Base-by-base conservation (phyloP, 2,329 filamentous ascomycete species). In the Exophiala xenobiotica region DNA sequence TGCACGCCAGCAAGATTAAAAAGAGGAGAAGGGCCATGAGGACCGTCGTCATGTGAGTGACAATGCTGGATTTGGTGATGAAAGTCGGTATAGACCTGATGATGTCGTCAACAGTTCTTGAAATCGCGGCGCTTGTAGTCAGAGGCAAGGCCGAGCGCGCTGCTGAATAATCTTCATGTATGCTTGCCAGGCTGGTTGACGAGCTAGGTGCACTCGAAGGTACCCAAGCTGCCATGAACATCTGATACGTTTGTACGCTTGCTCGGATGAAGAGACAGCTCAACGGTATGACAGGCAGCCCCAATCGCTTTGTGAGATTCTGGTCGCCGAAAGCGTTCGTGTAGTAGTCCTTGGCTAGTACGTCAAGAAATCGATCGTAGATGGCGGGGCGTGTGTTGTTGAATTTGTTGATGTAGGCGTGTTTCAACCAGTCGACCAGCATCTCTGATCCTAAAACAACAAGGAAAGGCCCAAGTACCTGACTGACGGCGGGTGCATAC, bases 341-440 rank as follows among this genome's bases (percentile, higher is more conserved):
- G 67, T 99, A 99, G 71, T 99, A 99, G 68, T 99, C 93, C 69
- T 97, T 97, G 60, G 90, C 91, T 6, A 99, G 74, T 3, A 99
- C 88, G 65, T 99, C 95, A 12, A 97, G 79, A 66, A 93, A 96
- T 19, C 90, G 83, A 46, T 83, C 81, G 68, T 99, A 99, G 49
- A 99, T 87, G 5, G 81, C 82, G 2, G 93, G 93, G 58, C 93
- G 92, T 61, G 91, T 90, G 63, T 95, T 96, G 76, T 99, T 99
- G 75, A 99, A 99, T 67, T 99, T 99, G 67, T 86, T 91, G 67
- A 99, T 95, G 67, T 97, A 99, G 18, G 90, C 90, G 66, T 99
- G 95, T 69, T 99, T 99, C 68, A 96, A 81, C 81, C 88, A 91
- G 70, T 99, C 93, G 1, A 99, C 93, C 6, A 96, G 74, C 85